Evolutionary conservation across 352 stramenopile genomes (phyloP).

Genomic region (Globisporangium recalcitrans): DNA sequence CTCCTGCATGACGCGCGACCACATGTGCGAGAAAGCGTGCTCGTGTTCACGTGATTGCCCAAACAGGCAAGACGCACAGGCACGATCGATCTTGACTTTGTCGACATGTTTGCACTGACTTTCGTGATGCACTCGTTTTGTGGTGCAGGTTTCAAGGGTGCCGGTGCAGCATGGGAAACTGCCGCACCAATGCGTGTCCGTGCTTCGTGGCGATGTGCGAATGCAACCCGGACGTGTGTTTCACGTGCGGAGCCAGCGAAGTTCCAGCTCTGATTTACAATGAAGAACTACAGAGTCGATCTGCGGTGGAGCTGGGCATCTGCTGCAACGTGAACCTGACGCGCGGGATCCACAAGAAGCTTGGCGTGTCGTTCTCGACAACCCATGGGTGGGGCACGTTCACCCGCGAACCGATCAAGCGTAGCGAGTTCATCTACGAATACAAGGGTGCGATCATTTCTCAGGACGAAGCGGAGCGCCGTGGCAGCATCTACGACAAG

Average conservation of each 20-base stretch:
- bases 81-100: neutral
- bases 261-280: constrained; percentile 36
- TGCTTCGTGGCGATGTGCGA: constrained; percentile 57
- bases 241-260: constrained; percentile 57
- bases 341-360: constrained; percentile 52
- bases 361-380: constrained; percentile 51
- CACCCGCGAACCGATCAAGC: constrained; percentile 52
- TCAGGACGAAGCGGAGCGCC: constrained; percentile 65
- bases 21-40: constrained; percentile 80
- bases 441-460: constrained; percentile 61
- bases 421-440: constrained; percentile 67
- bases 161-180: constrained; percentile 50
- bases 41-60: constrained; percentile 73
- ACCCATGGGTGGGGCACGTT: constrained; percentile 67
- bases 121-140: neutral
- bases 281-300: constrained; percentile 21
- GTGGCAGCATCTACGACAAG: constrained; percentile 84
- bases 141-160: constrained; percentile 44
- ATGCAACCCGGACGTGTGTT: constrained; percentile 53
- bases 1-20: constrained; percentile 72
- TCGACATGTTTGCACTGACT: neutral
- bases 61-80: constrained; percentile 40
- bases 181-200: constrained; percentile 53
- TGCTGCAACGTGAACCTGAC: constrained; percentile 69
- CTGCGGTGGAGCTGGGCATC: constrained; percentile 44